A percentile compares a stretch with the other conserved stretches of the same genome.
These are phyloP conservation scores for Saccharomycopsis selenospora DNA, from an alignment of 805 yeast species.

Conservation along the genomic window DNA sequence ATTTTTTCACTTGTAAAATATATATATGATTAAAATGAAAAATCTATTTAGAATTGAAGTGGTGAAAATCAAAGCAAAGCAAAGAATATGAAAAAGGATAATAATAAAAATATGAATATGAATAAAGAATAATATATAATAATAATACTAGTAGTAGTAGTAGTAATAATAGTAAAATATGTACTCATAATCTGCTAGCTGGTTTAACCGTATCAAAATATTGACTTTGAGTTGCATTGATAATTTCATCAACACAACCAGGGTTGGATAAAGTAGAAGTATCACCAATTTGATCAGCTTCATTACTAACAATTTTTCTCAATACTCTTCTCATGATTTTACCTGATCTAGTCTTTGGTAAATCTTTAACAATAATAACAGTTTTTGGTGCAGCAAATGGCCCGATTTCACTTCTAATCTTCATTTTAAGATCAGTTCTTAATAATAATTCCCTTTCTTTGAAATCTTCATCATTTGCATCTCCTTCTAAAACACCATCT, in stretches of 20 bases:
- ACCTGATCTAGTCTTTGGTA: conserved; percentile 98
- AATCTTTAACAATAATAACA: conserved; percentile 69
- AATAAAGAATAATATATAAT: too few species aligned
- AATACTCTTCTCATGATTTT: conserved; percentile 97
- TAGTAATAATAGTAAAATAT: too few species aligned
- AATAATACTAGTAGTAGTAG: too few species aligned
- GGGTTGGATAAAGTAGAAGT: conserved; percentile 86
- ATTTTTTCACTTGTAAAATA: too few species aligned
- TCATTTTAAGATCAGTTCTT: conserved; percentile 68
- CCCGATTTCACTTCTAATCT: conserved; percentile 79
- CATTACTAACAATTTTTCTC: conserved; percentile 87
- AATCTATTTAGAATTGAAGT: too few species aligned
- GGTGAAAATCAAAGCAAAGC: too few species aligned
- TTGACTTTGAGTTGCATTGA: conserved; percentile 52
- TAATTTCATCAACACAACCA: conserved; percentile 68
- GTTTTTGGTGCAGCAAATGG: conserved; percentile 95
- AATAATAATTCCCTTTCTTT: conserved; percentile 31
- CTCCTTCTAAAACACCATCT: conserved; percentile 30
- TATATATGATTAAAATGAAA: too few species aligned
- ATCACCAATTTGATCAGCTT: conserved; percentile 90
- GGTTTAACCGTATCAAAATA: conserved; percentile 23
- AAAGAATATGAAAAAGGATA: too few species aligned
- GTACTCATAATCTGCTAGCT: not conserved
- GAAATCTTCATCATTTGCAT: conserved; percentile 27
- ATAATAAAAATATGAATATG: too few species aligned